Conservation (phyloP, 495 filamentous ascomycete species). For the Penicillium flavigenum region DNA sequence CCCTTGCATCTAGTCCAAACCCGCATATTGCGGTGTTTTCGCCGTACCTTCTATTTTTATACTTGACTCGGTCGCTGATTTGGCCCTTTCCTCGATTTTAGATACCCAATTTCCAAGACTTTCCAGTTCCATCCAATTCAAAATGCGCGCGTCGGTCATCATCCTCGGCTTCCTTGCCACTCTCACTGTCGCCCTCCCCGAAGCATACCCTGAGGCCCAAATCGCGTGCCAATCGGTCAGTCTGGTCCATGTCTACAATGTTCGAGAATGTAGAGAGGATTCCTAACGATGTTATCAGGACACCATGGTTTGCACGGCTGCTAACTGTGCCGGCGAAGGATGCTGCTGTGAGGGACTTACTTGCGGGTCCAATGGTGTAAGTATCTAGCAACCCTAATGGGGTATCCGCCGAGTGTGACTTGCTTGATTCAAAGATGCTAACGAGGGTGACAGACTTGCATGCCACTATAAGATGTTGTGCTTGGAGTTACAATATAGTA, state of each 20-base stretch:
- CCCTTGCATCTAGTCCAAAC: neutral
- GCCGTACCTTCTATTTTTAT: neutral
- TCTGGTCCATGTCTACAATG: neutral
- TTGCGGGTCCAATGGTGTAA: slow-evolving; percentile 9
- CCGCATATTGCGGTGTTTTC: neutral
- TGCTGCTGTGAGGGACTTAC: slow-evolving; percentile 13
- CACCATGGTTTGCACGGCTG: slow-evolving; percentile 8
- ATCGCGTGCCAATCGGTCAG: slow-evolving; percentile 9
- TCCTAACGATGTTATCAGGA: neutral
- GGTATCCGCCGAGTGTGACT: neutral
- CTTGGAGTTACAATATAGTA: neutral
- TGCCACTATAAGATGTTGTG: neutral
- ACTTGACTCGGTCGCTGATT: slow-evolving; percentile 6
- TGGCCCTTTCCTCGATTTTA: neutral
- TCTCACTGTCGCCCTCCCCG: slow-evolving; percentile 19
- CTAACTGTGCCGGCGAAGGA: slow-evolving; percentile 2
- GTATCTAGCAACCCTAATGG: neutral
- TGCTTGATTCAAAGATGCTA: neutral
- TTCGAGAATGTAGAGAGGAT: neutral
- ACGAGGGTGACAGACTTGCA: neutral
- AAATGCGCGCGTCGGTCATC: slow-evolving; percentile 24
- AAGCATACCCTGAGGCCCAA: slow-evolving; percentile 11
- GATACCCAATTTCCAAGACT: slow-evolving; percentile 5
- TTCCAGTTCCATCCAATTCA: neutral
- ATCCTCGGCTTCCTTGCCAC: slow-evolving; percentile 21